A percentile compares a stretch with the other conserved stretches of the same genome.
Evolutionary conservation across 192 early-diverging fungal genomes (phyloP).

Genomic region (Podila verticillata): DNA sequence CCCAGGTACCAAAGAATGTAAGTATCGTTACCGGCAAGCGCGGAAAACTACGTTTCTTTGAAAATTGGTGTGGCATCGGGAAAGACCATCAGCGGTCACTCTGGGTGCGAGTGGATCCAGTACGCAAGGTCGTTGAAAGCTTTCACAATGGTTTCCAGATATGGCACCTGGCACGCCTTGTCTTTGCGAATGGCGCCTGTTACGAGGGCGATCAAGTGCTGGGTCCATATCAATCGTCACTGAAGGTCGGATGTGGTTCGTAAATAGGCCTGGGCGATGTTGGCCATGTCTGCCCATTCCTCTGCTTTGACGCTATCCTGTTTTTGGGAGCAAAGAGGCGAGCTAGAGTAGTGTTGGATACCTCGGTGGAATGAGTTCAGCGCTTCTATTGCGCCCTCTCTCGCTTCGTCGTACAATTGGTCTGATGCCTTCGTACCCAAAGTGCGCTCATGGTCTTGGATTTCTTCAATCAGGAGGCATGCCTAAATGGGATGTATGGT

Average conservation of each 20-base stretch:
- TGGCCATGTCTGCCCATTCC: constrained; percentile 26
- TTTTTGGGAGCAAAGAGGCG: not conserved
- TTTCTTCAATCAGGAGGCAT: not conserved
- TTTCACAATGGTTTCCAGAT: constrained; percentile 2
- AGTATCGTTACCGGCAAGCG: constrained; percentile 14
- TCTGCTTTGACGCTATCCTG: not conserved
- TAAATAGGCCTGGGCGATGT: not conserved
- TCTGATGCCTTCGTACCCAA: constrained; percentile 1
- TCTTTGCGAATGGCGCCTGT: constrained; percentile 12
- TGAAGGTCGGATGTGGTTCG: not conserved
- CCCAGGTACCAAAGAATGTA: not conserved
- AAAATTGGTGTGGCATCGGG: constrained; percentile 17
- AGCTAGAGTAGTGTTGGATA: constrained; percentile 7
- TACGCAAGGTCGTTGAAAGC: constrained; percentile 7
- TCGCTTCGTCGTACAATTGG: not conserved
- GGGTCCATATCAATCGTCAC: constrained; percentile 6
- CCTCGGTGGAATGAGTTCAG: constrained; percentile 17
- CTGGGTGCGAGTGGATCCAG: constrained; percentile 19
- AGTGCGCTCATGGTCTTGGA: constrained; percentile 1
- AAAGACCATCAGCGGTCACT: not conserved
- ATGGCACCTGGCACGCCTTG: not conserved
- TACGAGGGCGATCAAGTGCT: constrained; percentile 2
- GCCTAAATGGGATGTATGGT: not conserved
- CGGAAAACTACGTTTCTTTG: constrained; percentile 13
- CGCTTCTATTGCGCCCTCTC: not conserved